Evolutionary conservation across 2,329 filamentous ascomycete genomes (phyloP), one percentile per base, ranked within the genome.

Genomic region (Colletotrichum scovillei): DNA sequence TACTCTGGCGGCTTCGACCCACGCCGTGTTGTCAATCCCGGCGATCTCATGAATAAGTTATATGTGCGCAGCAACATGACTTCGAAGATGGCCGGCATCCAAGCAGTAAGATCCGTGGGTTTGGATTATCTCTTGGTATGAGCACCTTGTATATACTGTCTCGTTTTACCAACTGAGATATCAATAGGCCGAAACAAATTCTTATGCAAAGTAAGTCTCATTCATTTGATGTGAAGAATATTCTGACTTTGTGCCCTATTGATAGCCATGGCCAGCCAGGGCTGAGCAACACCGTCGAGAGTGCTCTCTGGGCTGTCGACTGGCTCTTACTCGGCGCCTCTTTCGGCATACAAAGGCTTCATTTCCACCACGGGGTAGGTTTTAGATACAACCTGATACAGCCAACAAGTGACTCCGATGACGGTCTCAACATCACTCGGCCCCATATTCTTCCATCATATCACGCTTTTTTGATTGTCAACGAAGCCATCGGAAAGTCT

Each of bases 291-390:
- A 59, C 64, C 4, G 55, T 59, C 14, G 64, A 67, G 16, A 59
- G 64, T 19, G 55, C 64, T 4, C 38, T 59, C 2, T 67, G 64
- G 64, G 64, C 64, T 5, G 28, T 14, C 12, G 64, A 67, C 11
- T 67, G 55, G 64, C 38, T 67, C 26, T 42, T 67, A 42, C 64
- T 52, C 24, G 64, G 64, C 4, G 55, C 55, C 2, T 59, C 64
- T 3, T 32, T 38, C 19, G 55, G 55, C 1, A 59, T 59, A 4
- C 64, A 52, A 16, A 52, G 64, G 6, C 64, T 59, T 52, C 55
- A 67, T 5, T 67, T 59, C 22, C 64, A 67, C 35, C 64, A 59
- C 26, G 55, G 64, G 3, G 64, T 59, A 9, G 55, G 64, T 11
- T 67, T 35, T 12, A 59, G 35, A 42, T 67, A 67, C 24, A 67